These are phyloP conservation scores for Kewa caespitosa DNA, from an alignment of 179 eudicot species.

Conservation along the genomic window DNA sequence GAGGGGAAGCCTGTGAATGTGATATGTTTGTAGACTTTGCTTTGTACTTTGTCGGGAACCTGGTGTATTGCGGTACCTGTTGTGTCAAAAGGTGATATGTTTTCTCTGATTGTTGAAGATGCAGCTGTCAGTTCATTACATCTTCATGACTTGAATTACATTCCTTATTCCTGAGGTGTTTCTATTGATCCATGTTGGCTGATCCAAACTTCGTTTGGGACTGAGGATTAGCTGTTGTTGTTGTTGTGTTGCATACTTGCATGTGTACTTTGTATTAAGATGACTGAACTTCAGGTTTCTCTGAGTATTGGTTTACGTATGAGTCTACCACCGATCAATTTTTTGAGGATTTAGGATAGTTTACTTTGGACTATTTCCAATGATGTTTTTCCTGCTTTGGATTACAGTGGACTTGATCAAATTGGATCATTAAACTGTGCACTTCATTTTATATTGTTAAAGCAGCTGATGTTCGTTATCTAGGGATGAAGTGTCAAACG, in stretches of 20 bases:
- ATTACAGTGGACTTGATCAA: no score
- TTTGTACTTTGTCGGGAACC: neutral
- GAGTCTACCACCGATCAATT: constrained; percentile 1
- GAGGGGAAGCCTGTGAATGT: neutral
- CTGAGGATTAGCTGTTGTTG: no score
- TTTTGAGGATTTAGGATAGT: neutral
- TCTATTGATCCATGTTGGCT: no score
- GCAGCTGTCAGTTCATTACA: neutral
- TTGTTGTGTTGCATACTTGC: no score
- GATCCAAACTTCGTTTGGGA: no score
- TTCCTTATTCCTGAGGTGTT: no score
- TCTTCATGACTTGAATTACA: neutral
- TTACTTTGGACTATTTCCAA: neutral
- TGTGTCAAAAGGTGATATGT: neutral
- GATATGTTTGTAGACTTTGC: neutral
- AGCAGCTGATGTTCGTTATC: no score
- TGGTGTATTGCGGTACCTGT: neutral
- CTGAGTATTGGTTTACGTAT: neutral
- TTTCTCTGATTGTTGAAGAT: neutral
- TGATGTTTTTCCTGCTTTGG: no score
- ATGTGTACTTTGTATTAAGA: neutral
- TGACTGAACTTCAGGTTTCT: neutral
- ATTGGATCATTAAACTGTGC: no score
- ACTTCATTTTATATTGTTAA: no score
- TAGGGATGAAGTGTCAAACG: no score